Conservation (phyloP, 2,329 filamentous ascomycete species). For the Colletotrichum endophyticum region DNA sequence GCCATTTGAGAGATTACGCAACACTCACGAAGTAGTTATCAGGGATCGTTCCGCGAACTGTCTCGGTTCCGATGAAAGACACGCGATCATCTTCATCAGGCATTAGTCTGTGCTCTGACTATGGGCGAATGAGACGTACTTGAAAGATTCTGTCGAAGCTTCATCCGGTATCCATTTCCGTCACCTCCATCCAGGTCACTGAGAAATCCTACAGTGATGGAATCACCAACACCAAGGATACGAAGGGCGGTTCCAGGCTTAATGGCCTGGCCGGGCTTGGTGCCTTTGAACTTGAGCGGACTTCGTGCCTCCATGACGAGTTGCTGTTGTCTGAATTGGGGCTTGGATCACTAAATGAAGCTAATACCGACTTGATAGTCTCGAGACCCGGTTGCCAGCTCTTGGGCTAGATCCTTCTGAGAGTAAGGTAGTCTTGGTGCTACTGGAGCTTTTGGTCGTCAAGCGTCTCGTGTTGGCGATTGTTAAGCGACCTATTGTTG, state of each 20-base stretch:
- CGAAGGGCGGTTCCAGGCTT: slow-evolving; percentile 34
- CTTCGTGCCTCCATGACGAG: not conserved
- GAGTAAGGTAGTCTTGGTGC: not conserved
- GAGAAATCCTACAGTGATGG: slow-evolving; percentile 36
- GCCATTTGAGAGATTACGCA: not conserved
- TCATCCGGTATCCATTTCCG: slow-evolving; percentile 38
- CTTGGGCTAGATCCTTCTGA: not conserved
- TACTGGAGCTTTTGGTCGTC: not conserved
- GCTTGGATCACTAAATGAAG: not conserved
- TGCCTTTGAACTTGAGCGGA: not conserved
- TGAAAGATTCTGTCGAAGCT: slow-evolving; percentile 31
- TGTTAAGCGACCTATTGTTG: not conserved
- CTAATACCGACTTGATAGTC: not conserved
- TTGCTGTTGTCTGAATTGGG: not conserved
- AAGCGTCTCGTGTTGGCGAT: not conserved
- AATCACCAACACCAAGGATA: slow-evolving; percentile 41
- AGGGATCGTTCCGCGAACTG: slow-evolving; percentile 28
- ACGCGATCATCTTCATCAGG: slow-evolving; percentile 25
- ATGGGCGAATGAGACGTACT: slow-evolving; percentile 21
- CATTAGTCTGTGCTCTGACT: not conserved
- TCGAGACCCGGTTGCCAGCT: not conserved
- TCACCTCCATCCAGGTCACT: slow-evolving; percentile 29
- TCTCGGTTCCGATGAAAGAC: slow-evolving; percentile 34
- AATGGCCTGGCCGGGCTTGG: slow-evolving; percentile 13
- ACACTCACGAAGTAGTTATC: slow-evolving; percentile 36